Evolutionary conservation across 345 rosid genomes (phyloP).

Genomic region (Noccaea bulbosa): DNA sequence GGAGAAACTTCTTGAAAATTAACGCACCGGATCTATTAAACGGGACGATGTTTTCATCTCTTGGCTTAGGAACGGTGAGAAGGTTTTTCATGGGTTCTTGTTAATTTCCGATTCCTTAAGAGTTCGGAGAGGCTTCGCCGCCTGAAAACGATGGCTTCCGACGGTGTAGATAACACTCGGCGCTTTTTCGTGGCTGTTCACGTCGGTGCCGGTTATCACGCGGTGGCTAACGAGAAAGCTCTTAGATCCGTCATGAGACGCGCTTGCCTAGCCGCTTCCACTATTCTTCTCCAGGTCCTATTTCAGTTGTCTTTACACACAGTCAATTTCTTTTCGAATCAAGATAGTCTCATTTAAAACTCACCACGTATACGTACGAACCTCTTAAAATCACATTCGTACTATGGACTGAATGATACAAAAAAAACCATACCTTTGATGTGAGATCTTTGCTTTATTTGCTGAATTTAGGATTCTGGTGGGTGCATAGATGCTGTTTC

Average conservation of each 20-base stretch:
- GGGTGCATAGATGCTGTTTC: conserved; percentile 76
- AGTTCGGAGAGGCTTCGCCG: neutral
- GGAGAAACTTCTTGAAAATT: too few species aligned
- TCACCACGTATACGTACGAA: neutral
- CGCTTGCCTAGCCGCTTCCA: conserved; percentile 84
- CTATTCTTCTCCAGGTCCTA: conserved; percentile 74
- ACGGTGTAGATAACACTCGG: conserved; percentile 48
- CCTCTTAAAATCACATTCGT: neutral
- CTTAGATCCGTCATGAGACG: conserved; percentile 87
- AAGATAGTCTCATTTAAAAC: neutral
- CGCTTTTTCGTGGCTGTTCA: conserved; percentile 93
- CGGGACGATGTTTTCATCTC: conserved; percentile 20
- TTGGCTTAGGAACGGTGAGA: neutral
- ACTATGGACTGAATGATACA: neutral
- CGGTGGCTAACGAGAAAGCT: conserved; percentile 71
- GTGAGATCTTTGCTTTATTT: conserved; percentile 7
- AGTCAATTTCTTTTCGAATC: neutral
- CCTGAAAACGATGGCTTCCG: conserved; percentile 35
- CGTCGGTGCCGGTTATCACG: conserved; percentile 93
- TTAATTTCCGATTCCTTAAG: neutral
- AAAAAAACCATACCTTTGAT: neutral
- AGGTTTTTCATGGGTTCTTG: neutral
- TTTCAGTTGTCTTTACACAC: neutral
- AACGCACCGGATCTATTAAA: neutral
- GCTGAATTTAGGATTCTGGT: conserved; percentile 60